Conservation (phyloP, 345 rosid genomes). For the Brassica cretica region DNA sequence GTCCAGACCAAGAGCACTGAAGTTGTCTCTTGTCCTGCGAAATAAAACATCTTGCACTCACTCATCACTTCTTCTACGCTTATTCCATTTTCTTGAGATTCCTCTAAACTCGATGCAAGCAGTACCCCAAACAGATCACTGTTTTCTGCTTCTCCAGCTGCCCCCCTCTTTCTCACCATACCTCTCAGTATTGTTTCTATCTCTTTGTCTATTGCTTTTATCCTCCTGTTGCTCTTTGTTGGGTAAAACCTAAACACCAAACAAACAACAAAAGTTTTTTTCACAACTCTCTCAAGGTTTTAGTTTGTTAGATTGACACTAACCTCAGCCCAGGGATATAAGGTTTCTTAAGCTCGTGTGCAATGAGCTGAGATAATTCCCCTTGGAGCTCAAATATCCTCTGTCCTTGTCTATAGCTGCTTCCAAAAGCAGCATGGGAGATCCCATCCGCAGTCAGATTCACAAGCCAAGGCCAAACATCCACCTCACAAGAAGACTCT, state of each 20-base stretch:
- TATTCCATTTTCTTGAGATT: neutral
- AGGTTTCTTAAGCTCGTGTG: too few species aligned
- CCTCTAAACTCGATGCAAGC: neutral
- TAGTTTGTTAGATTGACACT: neutral
- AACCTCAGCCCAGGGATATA: neutral
- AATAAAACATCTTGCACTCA: neutral
- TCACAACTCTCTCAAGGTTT: neutral
- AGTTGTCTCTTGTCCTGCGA: neutral
- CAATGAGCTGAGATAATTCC: too few species aligned
- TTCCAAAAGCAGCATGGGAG: too few species aligned
- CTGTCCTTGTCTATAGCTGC: too few species aligned
- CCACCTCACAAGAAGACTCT: too few species aligned
- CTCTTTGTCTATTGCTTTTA: conserved; percentile 43
- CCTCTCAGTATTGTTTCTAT: conserved; percentile 32
- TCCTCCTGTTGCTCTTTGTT: conserved; percentile 43
- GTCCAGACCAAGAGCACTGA: neutral
- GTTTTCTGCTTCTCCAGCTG: neutral
- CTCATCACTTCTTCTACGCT: neutral
- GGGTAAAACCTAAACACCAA: conserved; percentile 48
- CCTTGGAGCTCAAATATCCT: too few species aligned
- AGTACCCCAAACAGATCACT: neutral
- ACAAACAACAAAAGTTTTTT: neutral
- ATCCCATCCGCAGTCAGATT: too few species aligned
- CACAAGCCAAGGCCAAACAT: too few species aligned
- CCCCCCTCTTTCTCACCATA: conserved; percentile 38